These are phyloP conservation scores for Lipomyces starkeyi DNA, from an alignment of 805 yeast genomes.

Conservation along the genomic window DNA sequence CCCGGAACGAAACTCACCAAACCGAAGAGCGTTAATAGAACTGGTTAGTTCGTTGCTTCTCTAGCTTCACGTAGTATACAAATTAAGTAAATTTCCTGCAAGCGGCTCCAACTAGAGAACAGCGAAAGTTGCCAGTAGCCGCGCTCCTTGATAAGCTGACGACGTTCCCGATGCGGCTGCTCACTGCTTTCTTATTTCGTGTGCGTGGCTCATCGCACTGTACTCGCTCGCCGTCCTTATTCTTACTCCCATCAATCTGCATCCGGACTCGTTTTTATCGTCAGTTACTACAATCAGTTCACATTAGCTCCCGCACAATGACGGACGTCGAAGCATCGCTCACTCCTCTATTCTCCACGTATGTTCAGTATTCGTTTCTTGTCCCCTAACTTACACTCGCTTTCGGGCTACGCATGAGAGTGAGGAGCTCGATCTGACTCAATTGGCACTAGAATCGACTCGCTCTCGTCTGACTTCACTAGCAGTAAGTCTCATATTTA, in stretches of 20 bases:
- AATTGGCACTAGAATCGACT: slow-evolving; percentile 27
- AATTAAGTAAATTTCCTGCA: too few relatives aligned
- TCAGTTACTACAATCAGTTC: background rate
- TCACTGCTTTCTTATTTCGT: too few relatives aligned
- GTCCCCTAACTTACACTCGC: background rate
- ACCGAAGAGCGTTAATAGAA: too few relatives aligned
- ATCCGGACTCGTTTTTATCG: background rate
- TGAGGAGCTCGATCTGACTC: background rate
- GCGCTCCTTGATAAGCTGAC: too few relatives aligned
- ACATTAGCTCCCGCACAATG: slow-evolving; percentile 22
- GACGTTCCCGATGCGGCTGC: too few relatives aligned
- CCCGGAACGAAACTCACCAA: too few relatives aligned
- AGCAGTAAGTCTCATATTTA: slow-evolving; percentile 21
- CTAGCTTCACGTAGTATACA: too few relatives aligned
- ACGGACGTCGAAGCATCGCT: slow-evolving; percentile 28
- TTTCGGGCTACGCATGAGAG: background rate
- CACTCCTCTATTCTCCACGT: slow-evolving; percentile 30
- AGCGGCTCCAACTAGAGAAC: too few relatives aligned
- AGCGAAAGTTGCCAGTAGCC: too few relatives aligned
- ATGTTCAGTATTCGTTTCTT: slow-evolving; percentile 4
- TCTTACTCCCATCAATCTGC: background rate
- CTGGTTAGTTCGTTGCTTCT: too few relatives aligned
- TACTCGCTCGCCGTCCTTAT: background rate
- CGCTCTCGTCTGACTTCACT: slow-evolving; percentile 28
- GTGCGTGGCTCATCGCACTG: background rate